A percentile compares a stretch with the other conserved stretches of the same genome.
These are phyloP conservation scores for Sisymbrium irio DNA, from an alignment of 345 rosid genomes.

Conservation along the genomic window DNA sequence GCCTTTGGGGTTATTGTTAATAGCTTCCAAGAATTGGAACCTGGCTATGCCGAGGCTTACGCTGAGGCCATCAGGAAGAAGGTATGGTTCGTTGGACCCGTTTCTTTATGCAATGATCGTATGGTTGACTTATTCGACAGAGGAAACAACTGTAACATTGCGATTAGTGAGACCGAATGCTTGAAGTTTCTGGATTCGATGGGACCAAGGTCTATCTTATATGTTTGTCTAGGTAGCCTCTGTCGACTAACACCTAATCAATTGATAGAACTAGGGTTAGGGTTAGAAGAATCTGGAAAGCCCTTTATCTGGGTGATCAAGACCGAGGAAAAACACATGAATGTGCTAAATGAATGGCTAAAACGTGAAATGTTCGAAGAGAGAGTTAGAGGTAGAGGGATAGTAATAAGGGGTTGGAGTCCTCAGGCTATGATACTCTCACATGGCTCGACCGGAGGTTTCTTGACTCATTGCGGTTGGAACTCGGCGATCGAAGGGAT, in stretches of 20 bases:
- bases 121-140: conserved; percentile 52
- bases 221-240: conserved; percentile 73
- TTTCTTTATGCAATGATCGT: conserved; percentile 51
- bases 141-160: conserved; percentile 58
- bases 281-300: conserved; percentile 53
- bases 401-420: conserved; percentile 76
- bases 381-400: conserved; percentile 54
- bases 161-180: conserved; percentile 40
- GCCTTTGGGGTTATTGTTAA: conserved; percentile 66
- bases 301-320: conserved; percentile 82
- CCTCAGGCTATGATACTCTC: conserved; percentile 76
- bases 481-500: conserved; percentile 74
- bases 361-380: conserved; percentile 47
- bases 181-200: conserved; percentile 52
- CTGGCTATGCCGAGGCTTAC: conserved; percentile 46
- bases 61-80: conserved; percentile 43
- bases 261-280: conserved; percentile 62
- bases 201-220: conserved; percentile 60
- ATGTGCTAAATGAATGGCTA: conserved; percentile 56
- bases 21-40: conserved; percentile 60
- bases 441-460: conserved; percentile 64
- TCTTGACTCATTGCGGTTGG: conserved; percentile 89
- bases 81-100: conserved; percentile 86
- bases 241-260: conserved; percentile 64
- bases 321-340: conserved; percentile 35